Conservation (phyloP, 371 early-diverging fungal species). For the Mucor lusitanicus region DNA sequence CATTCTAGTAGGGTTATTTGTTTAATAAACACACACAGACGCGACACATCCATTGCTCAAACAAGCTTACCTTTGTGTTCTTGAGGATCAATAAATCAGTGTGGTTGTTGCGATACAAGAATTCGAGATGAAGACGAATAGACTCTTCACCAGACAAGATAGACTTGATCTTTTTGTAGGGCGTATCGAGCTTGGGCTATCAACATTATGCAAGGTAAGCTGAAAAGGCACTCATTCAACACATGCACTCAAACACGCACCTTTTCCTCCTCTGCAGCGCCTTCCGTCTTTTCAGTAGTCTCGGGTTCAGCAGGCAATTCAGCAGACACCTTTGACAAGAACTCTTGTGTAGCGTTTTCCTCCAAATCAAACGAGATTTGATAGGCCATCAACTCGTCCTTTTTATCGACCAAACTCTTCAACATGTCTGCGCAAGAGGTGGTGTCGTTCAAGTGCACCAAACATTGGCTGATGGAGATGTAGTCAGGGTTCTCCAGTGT, state of each 20-base stretch:
- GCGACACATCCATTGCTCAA: background rate
- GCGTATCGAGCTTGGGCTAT: conserved; percentile 23
- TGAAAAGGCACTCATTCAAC: background rate
- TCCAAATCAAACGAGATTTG: conserved; percentile 98
- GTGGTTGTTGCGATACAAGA: conserved; percentile 92
- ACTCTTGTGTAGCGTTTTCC: conserved; percentile 93
- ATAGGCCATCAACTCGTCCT: conserved; percentile 80
- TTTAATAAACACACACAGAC: background rate
- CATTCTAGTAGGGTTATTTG: conserved; percentile 50
- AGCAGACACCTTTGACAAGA: conserved; percentile 72
- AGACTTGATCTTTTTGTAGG: conserved; percentile 60
- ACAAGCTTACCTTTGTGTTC: conserved; percentile 73
- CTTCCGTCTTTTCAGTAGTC: conserved; percentile 26
- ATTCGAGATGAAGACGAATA: conserved; percentile 90
- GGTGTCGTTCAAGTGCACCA: conserved; percentile 86
- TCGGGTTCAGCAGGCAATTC: conserved; percentile 65
- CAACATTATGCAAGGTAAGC: background rate
- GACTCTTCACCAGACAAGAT: conserved; percentile 90
- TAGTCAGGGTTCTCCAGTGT: conserved; percentile 85
- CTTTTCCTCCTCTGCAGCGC: conserved; percentile 42
- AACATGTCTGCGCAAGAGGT: conserved; percentile 74
- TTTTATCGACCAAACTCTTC: conserved; percentile 58
- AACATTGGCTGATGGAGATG: conserved; percentile 87
- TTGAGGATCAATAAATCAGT: conserved; percentile 93
- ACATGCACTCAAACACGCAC: conserved; percentile 23